Percentiles rank a stretch among this genome's conserved stretches.
Evolutionary conservation across 148 eudicot species (phyloP).

Genomic region (Heliosperma pusillum): DNA sequence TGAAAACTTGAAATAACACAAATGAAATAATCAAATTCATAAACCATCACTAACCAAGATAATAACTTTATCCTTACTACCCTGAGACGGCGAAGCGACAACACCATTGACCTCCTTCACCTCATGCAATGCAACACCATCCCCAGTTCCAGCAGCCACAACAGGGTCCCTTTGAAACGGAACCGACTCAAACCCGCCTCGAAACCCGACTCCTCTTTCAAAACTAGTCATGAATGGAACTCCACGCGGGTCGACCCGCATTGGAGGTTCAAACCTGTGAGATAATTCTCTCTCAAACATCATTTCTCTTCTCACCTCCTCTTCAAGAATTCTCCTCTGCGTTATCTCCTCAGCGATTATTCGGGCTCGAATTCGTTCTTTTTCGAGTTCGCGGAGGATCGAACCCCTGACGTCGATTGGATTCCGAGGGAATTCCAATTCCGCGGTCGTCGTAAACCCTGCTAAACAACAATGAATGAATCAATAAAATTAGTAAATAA

Average conservation of each 20-base stretch:
- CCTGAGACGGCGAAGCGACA: slow-evolving; percentile 20
- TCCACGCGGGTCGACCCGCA: slow-evolving; percentile 24
- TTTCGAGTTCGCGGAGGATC: slow-evolving; percentile 48
- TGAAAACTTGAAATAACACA: neutral
- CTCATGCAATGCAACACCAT: slow-evolving; percentile 20
- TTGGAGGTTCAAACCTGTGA: neutral
- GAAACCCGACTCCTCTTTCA: slow-evolving; percentile 20
- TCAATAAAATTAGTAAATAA: neutral
- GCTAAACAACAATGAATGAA: slow-evolving; percentile 8
- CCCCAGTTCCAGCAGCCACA: slow-evolving; percentile 8
- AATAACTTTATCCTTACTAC: slow-evolving; percentile 36
- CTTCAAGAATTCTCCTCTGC: slow-evolving; percentile 46
- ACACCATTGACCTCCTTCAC: slow-evolving; percentile 22
- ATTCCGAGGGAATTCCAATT: neutral
- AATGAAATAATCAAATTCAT: neutral
- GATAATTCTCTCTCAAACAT: slow-evolving; percentile 51
- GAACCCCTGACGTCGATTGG: slow-evolving; percentile 3
- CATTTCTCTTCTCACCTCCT: slow-evolving; percentile 66
- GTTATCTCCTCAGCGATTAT: slow-evolving; percentile 44
- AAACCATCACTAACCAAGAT: slow-evolving; percentile 41
- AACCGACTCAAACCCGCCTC: slow-evolving; percentile 17
- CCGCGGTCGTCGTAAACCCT: neutral
- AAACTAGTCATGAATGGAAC: slow-evolving; percentile 22
- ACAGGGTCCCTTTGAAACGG: slow-evolving; percentile 39
- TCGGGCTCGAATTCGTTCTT: slow-evolving; percentile 54